Conservation (phyloP, 192 early-diverging fungal species). For the Backusella psychrophila region DNA sequence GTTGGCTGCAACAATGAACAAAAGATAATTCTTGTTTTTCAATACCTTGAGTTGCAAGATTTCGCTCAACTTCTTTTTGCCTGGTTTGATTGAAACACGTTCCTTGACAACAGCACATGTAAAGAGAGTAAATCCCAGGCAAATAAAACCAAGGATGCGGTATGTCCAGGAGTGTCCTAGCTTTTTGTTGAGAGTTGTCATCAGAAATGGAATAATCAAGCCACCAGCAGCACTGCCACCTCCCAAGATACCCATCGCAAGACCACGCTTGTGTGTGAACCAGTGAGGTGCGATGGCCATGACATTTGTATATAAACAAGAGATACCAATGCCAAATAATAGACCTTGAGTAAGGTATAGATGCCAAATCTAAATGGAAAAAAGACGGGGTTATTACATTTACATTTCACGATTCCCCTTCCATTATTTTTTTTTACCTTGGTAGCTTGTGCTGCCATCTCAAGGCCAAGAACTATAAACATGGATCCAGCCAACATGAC, state of each 20-base stretch:
- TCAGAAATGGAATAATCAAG: conserved; percentile 56
- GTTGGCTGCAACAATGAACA: conserved; percentile 19
- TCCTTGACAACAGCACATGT: conserved; percentile 17
- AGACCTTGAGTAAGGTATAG: conserved; percentile 56
- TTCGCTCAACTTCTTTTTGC: conserved; percentile 9
- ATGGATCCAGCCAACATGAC: conserved; percentile 11
- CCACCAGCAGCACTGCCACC: conserved; percentile 74
- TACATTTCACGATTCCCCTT: too few species aligned
- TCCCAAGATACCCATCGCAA: conserved; percentile 52
- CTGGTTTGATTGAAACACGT: not conserved
- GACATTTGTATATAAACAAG: conserved; percentile 13
- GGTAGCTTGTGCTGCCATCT: conserved; percentile 12
- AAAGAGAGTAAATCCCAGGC: not conserved
- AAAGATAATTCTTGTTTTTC: conserved; percentile 13
- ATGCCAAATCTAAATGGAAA: conserved; percentile 43
- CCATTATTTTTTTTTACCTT: too few species aligned
- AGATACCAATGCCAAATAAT: conserved; percentile 48
- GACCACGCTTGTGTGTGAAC: conserved; percentile 52
- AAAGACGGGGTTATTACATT: too few species aligned
- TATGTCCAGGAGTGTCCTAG: conserved; percentile 53
- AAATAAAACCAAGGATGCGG: conserved; percentile 26
- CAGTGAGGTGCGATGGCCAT: conserved; percentile 50
- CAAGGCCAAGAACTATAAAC: conserved; percentile 1
- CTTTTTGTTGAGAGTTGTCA: conserved; percentile 47
- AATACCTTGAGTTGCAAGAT: conserved; percentile 16